These are phyloP conservation scores for Jimgerdemannia flammicorona DNA, from an alignment of 192 early-diverging fungal species.

Conservation along the genomic window DNA sequence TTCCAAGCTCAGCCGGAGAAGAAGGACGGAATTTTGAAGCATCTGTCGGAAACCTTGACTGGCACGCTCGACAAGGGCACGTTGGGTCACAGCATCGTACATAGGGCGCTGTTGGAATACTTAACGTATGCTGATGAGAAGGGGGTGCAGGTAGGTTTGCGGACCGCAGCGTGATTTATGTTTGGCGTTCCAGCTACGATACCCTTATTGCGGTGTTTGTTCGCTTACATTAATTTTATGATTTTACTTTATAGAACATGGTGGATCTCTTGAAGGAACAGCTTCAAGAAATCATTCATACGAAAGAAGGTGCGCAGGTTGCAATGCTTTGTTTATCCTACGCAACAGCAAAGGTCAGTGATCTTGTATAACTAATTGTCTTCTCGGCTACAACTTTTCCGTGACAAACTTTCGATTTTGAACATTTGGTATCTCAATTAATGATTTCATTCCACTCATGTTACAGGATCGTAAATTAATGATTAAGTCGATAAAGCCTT, in stretches of 20 bases:
- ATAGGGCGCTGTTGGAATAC: constrained; percentile 85
- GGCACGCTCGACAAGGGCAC: constrained; percentile 83
- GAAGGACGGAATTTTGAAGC: constrained; percentile 64
- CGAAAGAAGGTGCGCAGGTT: constrained; percentile 84
- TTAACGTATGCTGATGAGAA: constrained; percentile 62
- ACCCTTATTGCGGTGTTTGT: neutral
- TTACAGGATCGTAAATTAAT: constrained; percentile 82
- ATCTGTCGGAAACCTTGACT: constrained; percentile 63
- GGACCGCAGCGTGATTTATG: neutral
- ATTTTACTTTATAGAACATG: constrained; percentile 37
- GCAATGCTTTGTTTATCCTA: constrained; percentile 79
- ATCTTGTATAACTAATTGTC: neutral
- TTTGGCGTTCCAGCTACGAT: neutral
- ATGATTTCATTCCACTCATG: neutral
- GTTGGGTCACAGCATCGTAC: constrained; percentile 75
- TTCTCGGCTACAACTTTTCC: no score
- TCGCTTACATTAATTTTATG: neutral
- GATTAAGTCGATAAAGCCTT: constrained; percentile 80
- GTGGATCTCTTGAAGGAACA: constrained; percentile 80
- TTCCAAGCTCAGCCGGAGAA: constrained; percentile 62
- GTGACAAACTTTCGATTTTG: no score
- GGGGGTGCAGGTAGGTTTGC: constrained; percentile 35
- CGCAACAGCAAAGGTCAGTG: constrained; percentile 61
- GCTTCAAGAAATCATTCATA: constrained; percentile 86
- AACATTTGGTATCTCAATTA: neutral